phyloP scores from a whole-genome alignment of 2,329 filamentous ascomycete species.

The Sporothrix brasiliensis region DNA sequence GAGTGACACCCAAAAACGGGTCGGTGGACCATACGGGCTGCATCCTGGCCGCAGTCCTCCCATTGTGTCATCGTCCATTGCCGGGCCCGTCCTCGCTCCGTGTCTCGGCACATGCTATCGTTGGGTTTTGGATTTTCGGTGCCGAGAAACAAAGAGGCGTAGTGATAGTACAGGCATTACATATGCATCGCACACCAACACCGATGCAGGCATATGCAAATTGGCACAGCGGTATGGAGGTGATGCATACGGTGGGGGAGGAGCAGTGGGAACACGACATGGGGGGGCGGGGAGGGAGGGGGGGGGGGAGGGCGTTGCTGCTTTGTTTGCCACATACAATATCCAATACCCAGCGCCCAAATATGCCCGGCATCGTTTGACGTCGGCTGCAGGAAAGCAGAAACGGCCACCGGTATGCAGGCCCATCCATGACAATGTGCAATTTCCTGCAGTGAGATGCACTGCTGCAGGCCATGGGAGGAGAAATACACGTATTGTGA shows the following conservation, averaged over 20 bases:
- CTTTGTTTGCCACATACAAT: slow-evolving; percentile 6
- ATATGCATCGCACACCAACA: slow-evolving; percentile 1
- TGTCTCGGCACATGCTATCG: slow-evolving; percentile 5
- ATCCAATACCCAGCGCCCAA: no score
- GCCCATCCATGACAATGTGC: not conserved
- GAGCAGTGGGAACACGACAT: slow-evolving; percentile 7
- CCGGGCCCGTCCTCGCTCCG: not conserved
- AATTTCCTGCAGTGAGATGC: not conserved
- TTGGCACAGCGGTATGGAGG: slow-evolving; percentile 1
- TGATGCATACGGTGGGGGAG: not conserved
- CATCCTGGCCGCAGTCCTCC: not conserved
- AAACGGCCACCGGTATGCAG: slow-evolving; percentile 11
- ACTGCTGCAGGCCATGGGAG: not conserved
- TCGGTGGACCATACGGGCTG: not conserved
- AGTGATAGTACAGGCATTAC: not conserved
- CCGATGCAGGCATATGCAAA: not conserved
- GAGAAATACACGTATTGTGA: not conserved
- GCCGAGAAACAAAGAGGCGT: not conserved
- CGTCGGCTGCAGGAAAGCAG: not conserved
- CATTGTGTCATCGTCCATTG: not conserved
- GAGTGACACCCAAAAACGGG: not conserved
- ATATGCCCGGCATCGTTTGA: not conserved
- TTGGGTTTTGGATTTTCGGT: not conserved
- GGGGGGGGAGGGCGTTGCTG: not conserved
- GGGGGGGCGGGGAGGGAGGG: not conserved